Conservation (phyloP, 371 early-diverging fungal species). For the Lichtheimia ornata region DNA sequence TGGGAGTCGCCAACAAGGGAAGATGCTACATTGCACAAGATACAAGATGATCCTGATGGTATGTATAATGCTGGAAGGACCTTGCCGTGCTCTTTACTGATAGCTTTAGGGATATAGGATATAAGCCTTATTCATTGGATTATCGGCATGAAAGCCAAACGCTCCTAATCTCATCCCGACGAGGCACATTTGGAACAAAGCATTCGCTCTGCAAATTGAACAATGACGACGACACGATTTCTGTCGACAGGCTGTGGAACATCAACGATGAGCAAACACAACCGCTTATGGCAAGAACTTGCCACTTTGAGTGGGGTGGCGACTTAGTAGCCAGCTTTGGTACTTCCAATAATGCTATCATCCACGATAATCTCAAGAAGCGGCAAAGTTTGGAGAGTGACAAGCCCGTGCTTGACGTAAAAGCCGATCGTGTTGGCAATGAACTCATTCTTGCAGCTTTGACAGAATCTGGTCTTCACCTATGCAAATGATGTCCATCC, state of each 20-base stretch:
- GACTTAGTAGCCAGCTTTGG: slow-evolving; percentile 9
- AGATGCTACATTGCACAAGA: not conserved
- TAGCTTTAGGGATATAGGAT: slow-evolving; percentile 3
- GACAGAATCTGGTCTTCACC: slow-evolving; percentile 12
- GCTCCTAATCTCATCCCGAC: slow-evolving; percentile 11
- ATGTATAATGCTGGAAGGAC: not conserved
- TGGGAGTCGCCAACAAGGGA: slow-evolving; percentile 11
- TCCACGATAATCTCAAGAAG: not conserved
- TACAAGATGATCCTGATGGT: slow-evolving; percentile 10
- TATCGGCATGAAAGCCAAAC: not conserved
- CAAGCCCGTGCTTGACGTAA: slow-evolving; percentile 9
- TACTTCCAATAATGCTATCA: not conserved
- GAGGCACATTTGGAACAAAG: not conserved
- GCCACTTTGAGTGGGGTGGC: not conserved
- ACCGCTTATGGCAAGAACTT: slow-evolving; percentile 15
- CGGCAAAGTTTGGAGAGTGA: no score
- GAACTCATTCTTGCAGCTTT: slow-evolving; percentile 5
- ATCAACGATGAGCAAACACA: slow-evolving; percentile 12
- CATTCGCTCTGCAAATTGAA: not conserved
- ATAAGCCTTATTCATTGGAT: slow-evolving; percentile 19
- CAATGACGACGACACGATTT: not conserved
- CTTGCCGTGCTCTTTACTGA: not conserved
- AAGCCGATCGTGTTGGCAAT: not conserved
- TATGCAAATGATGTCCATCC: slow-evolving; percentile 10
- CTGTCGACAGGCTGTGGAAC: not conserved